Evolutionary conservation across 148 eudicot genomes (phyloP).

Genomic region (Diospyros kaki): DNA sequence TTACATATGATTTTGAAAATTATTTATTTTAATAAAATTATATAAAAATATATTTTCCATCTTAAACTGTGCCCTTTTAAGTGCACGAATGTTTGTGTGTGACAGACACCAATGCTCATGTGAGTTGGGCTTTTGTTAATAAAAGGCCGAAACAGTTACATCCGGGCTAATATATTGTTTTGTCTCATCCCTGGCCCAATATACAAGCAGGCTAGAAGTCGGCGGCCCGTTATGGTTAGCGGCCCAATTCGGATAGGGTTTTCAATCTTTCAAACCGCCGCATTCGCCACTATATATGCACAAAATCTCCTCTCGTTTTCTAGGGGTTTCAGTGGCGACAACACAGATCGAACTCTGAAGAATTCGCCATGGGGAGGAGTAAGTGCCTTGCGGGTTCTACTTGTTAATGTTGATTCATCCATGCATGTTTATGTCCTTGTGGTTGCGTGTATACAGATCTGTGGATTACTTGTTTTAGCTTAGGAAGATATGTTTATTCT

Average conservation of each 20-base stretch:
- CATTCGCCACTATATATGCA: not conserved
- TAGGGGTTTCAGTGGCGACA: constrained; percentile 6
- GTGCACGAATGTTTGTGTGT: too few relatives aligned
- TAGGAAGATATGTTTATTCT: not conserved
- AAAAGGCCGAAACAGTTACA: too few relatives aligned
- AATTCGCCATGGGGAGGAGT: constrained; percentile 16
- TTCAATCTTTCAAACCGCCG: not conserved
- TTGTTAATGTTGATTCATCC: too few relatives aligned
- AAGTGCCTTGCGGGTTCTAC: not conserved
- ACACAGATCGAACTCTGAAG: not conserved
- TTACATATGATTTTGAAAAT: too few relatives aligned
- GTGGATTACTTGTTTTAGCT: not conserved
- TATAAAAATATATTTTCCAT: too few relatives aligned
- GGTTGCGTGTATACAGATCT: not conserved
- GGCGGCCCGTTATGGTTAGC: not conserved
- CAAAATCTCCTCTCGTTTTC: not conserved
- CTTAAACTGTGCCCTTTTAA: too few relatives aligned
- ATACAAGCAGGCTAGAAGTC: not conserved
- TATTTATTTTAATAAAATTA: too few relatives aligned
- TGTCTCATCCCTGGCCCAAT: too few relatives aligned
- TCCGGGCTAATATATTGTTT: too few relatives aligned
- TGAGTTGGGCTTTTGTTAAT: too few relatives aligned
- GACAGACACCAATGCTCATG: too few relatives aligned
- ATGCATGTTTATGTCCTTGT: not conserved
- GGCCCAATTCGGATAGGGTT: not conserved